These are phyloP conservation scores for Mytilinidion resinicola DNA, from an alignment of 495 filamentous ascomycete species.

Conservation along the genomic window DNA sequence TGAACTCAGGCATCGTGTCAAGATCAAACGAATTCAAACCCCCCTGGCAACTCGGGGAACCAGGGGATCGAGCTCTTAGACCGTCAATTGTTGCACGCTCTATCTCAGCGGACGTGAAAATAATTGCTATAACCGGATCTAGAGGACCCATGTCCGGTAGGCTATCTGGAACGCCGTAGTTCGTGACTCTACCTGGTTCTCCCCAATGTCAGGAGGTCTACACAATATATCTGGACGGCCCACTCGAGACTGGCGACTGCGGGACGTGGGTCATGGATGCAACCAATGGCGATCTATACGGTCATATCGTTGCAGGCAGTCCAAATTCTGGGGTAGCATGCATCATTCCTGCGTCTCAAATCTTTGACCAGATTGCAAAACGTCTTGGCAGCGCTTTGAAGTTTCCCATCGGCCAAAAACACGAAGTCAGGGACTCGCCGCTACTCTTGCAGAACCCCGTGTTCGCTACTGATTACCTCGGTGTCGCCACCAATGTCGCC, in stretches of 20 bases:
- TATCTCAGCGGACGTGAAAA: not conserved
- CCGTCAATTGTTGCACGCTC: too few species aligned
- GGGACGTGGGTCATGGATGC: conserved; percentile 13
- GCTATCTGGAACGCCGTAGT: conserved; percentile 5
- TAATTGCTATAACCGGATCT: conserved; percentile 10
- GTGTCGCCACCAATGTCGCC: too few species aligned
- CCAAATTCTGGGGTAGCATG: not conserved
- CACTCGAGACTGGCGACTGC: conserved; percentile 8
- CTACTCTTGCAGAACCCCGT: too few species aligned
- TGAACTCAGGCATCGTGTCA: too few species aligned
- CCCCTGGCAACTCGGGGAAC: not conserved
- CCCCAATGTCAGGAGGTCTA: conserved; percentile 10
- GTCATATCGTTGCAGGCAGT: conserved; percentile 13
- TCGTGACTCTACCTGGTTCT: not conserved
- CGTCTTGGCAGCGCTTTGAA: too few species aligned
- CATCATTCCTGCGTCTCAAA: conserved; percentile 8
- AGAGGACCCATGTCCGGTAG: not conserved
- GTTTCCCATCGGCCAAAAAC: too few species aligned
- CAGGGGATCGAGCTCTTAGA: too few species aligned
- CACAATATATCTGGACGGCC: conserved; percentile 3
- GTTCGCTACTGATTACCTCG: too few species aligned
- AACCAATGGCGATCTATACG: not conserved
- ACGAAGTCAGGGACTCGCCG: too few species aligned
- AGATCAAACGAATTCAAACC: too few species aligned
- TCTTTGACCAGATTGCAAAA: conserved; percentile 17